Conservation (phyloP, 2,329 filamentous ascomycete genomes). For the Cladosporium halotolerans region DNA sequence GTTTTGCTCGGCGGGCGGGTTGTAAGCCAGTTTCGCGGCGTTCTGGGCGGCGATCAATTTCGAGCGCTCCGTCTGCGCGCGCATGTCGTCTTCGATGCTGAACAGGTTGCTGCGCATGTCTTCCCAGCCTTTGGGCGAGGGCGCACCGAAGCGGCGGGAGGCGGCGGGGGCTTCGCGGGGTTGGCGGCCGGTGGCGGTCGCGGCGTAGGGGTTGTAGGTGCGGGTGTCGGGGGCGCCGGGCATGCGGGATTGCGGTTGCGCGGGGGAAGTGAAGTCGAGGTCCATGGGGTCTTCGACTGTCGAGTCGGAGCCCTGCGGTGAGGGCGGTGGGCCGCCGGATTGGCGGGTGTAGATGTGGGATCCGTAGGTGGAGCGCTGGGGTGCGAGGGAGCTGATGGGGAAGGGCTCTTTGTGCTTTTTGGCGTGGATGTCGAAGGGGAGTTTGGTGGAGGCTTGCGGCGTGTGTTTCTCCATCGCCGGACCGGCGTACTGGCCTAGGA, state of each 20-base stretch:
- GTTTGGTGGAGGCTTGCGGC: slow-evolving; percentile 22
- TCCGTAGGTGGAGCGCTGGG: slow-evolving; percentile 14
- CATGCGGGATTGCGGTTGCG: slow-evolving; percentile 14
- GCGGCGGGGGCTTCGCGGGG: slow-evolving; percentile 12
- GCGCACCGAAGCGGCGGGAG: slow-evolving; percentile 47
- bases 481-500: slow-evolving; percentile 24
- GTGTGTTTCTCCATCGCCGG: slow-evolving; percentile 20
- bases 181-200: slow-evolving; percentile 14
- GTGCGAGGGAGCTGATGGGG: slow-evolving; percentile 29
- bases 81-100: slow-evolving; percentile 20
- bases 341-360: slow-evolving; percentile 14
- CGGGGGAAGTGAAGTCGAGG: slow-evolving; percentile 50
- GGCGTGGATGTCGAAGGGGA: slow-evolving; percentile 23
- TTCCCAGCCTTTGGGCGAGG: slow-evolving; percentile 24
- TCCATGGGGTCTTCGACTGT: slow-evolving; percentile 59
- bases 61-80: slow-evolving; percentile 12
- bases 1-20: slow-evolving; percentile 34
- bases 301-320: slow-evolving; percentile 19
- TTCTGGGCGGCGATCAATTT: slow-evolving; percentile 12
- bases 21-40: slow-evolving; percentile 15
- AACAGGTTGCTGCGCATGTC: slow-evolving; percentile 22
- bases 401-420: slow-evolving; percentile 27
- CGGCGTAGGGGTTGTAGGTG: slow-evolving; percentile 15
- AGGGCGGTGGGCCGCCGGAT: slow-evolving; percentile 16
- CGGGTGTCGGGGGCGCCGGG: slow-evolving; percentile 14